A percentile compares a stretch with the other conserved stretches of the same genome.
phyloP scores from a whole-genome alignment of 2,329 filamentous ascomycete species.

The Botrytis fragariae region DNA sequence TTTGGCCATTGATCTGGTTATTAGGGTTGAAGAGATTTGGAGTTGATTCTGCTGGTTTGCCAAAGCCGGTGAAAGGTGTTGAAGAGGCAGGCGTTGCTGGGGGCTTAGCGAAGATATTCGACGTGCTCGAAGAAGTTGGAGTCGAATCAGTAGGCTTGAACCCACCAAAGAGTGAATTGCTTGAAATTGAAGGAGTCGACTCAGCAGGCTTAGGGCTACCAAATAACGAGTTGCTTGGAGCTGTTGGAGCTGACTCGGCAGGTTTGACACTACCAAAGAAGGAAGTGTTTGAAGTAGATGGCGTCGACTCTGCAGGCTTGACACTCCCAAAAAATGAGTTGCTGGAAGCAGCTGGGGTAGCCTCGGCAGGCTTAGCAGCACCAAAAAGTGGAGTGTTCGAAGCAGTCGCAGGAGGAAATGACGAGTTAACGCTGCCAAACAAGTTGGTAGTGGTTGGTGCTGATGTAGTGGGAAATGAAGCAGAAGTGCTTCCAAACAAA shows the following conservation, averaged over 20 bases:
- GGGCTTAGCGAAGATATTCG: not conserved
- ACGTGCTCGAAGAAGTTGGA: not conserved
- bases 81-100: not conserved
- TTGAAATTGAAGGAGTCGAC: not conserved
- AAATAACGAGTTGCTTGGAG: not conserved
- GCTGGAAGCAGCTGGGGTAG: not conserved
- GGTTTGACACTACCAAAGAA: not conserved
- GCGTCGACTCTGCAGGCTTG: not conserved
- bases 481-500: constrained; percentile 15
- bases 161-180: not conserved
- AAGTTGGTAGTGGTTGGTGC: constrained; percentile 20
- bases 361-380: constrained; percentile 3
- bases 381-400: constrained; percentile 10
- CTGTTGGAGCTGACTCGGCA: not conserved
- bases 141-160: not conserved
- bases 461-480: constrained; percentile 13
- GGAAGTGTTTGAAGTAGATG: not conserved
- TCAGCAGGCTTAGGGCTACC: not conserved
- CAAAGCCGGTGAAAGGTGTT: not conserved
- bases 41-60: constrained; percentile 1
- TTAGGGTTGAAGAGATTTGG: constrained; percentile 5
- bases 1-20: constrained; percentile 10
- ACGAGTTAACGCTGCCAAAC: constrained; percentile 21
- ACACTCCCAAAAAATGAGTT: not conserved
- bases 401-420: constrained; percentile 15